A percentile compares a stretch with the other conserved stretches of the same genome.
These are phyloP conservation scores for Immersiella caudata DNA, from an alignment of 495 filamentous ascomycete species.

Conservation along the genomic window DNA sequence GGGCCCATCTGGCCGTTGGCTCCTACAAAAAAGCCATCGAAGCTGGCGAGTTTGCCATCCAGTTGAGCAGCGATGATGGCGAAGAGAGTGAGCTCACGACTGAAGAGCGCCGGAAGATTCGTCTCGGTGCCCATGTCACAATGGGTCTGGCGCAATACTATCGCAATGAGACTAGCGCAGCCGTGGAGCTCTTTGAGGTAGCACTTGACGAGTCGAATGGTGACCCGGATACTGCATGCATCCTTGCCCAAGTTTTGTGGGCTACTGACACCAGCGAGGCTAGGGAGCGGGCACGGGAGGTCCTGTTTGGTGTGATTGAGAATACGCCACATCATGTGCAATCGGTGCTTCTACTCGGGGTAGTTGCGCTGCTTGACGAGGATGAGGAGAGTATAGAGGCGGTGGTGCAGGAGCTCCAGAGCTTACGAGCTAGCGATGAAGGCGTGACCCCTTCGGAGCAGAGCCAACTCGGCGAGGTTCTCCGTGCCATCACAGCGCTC, in stretches of 20 bases:
- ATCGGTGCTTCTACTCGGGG: constrained; percentile 76
- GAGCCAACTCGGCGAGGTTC: constrained; percentile 49
- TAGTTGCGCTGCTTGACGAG: constrained; percentile 76
- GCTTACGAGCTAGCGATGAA: constrained; percentile 64
- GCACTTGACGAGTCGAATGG: constrained; percentile 78
- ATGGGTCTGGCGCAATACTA: constrained; percentile 82
- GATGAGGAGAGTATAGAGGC: constrained; percentile 79
- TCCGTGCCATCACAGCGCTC: constrained; percentile 47
- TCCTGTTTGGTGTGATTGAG: constrained; percentile 78
- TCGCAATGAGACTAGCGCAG: constrained; percentile 59
- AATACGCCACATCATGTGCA: constrained; percentile 71
- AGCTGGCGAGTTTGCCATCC: constrained; percentile 70
- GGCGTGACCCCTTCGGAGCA: constrained; percentile 47
- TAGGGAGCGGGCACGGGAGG: constrained; percentile 71
- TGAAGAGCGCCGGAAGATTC: constrained; percentile 61
- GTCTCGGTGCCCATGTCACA: constrained; percentile 84
- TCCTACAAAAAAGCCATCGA: constrained; percentile 68
- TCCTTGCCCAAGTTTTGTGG: constrained; percentile 90
- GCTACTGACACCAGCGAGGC: constrained; percentile 79
- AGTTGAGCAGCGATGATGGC: constrained; percentile 69
- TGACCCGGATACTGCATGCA: constrained; percentile 82
- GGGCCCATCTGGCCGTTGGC: constrained; percentile 69
- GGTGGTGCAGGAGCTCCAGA: constrained; percentile 74
- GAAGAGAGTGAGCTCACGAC: constrained; percentile 54
- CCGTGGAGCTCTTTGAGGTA: constrained; percentile 76